A percentile compares a stretch with the other conserved stretches of the same genome.
These are phyloP conservation scores for Lactarius sanguifluus DNA, from an alignment of 768 basidiomycete genomes.

Conservation along the genomic window DNA sequence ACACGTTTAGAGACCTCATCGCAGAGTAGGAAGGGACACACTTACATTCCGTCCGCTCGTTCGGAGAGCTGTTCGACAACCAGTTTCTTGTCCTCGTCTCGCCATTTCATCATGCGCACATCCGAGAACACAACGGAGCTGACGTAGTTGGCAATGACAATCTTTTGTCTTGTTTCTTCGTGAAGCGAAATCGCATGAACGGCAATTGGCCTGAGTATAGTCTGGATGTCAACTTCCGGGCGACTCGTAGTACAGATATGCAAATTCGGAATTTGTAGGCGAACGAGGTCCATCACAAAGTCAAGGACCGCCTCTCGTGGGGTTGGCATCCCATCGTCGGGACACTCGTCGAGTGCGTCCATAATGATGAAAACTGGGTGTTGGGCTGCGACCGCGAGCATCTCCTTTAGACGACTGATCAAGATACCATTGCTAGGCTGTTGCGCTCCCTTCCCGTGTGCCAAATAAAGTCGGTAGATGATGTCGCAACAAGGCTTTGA, in stretches of 20 bases:
- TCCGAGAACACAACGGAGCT: not conserved
- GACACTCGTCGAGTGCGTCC: not conserved
- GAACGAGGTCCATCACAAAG: not conserved
- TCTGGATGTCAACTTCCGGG: not conserved
- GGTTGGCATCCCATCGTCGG: not conserved
- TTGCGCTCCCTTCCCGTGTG: not conserved
- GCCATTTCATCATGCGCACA: not conserved
- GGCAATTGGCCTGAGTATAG: not conserved
- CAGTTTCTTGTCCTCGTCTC: not conserved
- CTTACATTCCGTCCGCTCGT: not conserved
- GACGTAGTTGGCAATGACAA: not conserved
- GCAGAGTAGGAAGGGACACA: not conserved
- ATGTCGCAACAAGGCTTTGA: not conserved
- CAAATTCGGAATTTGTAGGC: not conserved
- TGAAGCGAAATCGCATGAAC: not conserved
- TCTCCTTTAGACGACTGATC: not conserved
- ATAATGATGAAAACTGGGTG: not conserved
- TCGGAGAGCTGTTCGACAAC: not conserved
- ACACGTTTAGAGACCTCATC: not conserved
- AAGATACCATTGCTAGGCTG: not conserved
- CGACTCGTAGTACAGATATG: not conserved
- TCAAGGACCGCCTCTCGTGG: not conserved
- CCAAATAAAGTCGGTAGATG: not conserved
- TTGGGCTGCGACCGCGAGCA: not conserved
- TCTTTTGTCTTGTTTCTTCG: not conserved